These are phyloP conservation scores for Penicillium maclennaniae DNA, from an alignment of 495 filamentous ascomycete genomes.

Conservation along the genomic window DNA sequence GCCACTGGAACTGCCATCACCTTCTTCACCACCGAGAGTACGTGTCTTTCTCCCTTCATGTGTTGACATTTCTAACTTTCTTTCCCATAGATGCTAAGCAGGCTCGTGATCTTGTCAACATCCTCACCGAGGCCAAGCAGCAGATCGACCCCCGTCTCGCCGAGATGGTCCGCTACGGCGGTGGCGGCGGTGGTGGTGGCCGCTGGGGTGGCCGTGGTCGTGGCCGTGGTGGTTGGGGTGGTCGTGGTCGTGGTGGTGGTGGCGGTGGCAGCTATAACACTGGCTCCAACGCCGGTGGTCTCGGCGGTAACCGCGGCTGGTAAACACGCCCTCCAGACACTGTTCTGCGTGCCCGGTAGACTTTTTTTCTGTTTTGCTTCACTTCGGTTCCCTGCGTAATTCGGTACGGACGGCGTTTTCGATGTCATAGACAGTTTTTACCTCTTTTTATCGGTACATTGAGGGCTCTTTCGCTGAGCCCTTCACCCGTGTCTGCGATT, in stretches of 20 bases:
- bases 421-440: conserved; percentile 45
- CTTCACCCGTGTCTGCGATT: conserved; percentile 4
- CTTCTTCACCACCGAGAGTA: conserved; percentile 97
- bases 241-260: conserved; percentile 47
- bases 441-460: conserved; percentile 23
- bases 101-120: conserved; percentile 89
- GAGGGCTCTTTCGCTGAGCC: conserved; percentile 8
- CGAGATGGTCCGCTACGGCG: conserved; percentile 92
- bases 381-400: conserved; percentile 36
- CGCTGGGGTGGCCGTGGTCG: conserved; percentile 56
- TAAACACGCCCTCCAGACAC: conserved; percentile 18
- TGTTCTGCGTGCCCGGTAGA: conserved; percentile 31
- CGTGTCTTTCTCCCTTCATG: conserved; percentile 35
- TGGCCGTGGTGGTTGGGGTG: conserved; percentile 58
- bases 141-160: conserved; percentile 92
- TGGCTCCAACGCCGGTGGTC: conserved; percentile 60
- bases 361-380: conserved; percentile 24
- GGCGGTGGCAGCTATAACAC: conserved; percentile 52
- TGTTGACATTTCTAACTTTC: conserved; percentile 26
- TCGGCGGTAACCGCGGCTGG: conserved; percentile 61
- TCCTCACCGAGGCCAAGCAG: conserved; percentile 96
- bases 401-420: conserved; percentile 43
- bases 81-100: conserved; percentile 75
- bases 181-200: conserved; percentile 69
- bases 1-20: conserved; percentile 87